Conservation (phyloP, 495 filamentous ascomycete genomes). For the Aspergillus ostianus region DNA sequence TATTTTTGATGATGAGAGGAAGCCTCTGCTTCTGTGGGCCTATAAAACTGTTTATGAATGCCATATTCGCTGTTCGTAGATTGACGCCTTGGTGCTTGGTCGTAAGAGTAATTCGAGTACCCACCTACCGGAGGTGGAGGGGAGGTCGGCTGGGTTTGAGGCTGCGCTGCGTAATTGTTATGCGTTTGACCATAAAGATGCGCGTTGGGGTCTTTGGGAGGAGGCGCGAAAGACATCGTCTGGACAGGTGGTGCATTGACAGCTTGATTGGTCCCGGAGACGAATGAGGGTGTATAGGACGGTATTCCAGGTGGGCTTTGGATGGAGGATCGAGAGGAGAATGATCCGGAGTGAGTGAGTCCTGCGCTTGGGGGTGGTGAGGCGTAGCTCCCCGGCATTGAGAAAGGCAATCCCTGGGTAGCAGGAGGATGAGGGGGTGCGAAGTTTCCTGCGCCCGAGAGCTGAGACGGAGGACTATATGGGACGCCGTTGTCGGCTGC, state of each 20-base stretch:
- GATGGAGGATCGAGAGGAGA: constrained; percentile 23
- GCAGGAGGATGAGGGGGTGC: constrained; percentile 30
- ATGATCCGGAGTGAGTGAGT: constrained; percentile 27
- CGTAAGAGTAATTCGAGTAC: constrained; percentile 59
- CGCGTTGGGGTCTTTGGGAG: constrained; percentile 45
- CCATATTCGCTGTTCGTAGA: constrained; percentile 50
- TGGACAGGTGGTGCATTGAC: constrained; percentile 15
- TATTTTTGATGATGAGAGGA: constrained; percentile 40
- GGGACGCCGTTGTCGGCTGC: constrained; percentile 57
- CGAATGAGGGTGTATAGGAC: constrained; percentile 36
- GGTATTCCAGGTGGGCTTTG: constrained; percentile 29
- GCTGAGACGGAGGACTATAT: constrained; percentile 41
- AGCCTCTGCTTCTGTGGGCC: constrained; percentile 67
- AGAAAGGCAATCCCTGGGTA: constrained; percentile 29
- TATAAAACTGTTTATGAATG: constrained; percentile 75
- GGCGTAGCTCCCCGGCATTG: constrained; percentile 27
- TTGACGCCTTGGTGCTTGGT: constrained; percentile 34
- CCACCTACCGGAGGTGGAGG: constrained; percentile 40
- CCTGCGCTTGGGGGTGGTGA: constrained; percentile 42
- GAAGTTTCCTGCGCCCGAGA: constrained; percentile 28
- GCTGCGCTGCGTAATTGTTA: constrained; percentile 16
- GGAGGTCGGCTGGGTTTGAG: constrained; percentile 17
- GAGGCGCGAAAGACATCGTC: constrained; percentile 44
- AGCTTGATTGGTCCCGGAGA: constrained; percentile 14
- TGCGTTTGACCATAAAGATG: constrained; percentile 38